phyloP scores from a whole-genome alignment of 2,329 filamentous ascomycete species.

The Falciphora oryzae region DNA sequence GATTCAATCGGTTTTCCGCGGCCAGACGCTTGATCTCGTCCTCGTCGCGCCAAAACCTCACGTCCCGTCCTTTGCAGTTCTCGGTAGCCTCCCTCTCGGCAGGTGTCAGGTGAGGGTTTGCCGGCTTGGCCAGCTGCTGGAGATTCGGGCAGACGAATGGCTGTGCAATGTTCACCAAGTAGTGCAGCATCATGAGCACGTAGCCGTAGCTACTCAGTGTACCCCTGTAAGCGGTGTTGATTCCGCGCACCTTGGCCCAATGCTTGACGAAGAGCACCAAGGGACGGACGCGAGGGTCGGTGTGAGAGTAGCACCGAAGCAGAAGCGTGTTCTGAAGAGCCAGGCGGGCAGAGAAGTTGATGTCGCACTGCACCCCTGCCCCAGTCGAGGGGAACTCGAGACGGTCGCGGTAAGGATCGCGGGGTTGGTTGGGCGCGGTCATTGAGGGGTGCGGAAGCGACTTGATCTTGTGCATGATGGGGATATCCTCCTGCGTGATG shows the following conservation, averaged over 20 bases:
- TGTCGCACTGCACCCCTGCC: slow-evolving; percentile 81
- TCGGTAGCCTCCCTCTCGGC: slow-evolving; percentile 33
- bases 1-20: slow-evolving; percentile 50
- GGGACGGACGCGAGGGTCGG: slow-evolving; percentile 69
- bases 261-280: slow-evolving; percentile 84
- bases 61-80: slow-evolving; percentile 58
- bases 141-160: slow-evolving; percentile 84
- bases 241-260: slow-evolving; percentile 80
- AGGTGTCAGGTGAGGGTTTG: slow-evolving; percentile 30
- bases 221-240: slow-evolving; percentile 82
- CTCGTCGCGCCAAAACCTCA: slow-evolving; percentile 76
- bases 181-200: slow-evolving; percentile 87
- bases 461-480: slow-evolving; percentile 37
- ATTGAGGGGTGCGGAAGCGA: slow-evolving; percentile 43
- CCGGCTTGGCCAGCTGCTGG: slow-evolving; percentile 50
- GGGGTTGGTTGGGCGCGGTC: slow-evolving; percentile 43
- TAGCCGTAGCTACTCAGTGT: slow-evolving; percentile 88
- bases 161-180: slow-evolving; percentile 72
- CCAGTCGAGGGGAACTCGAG: slow-evolving; percentile 74
- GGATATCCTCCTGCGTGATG: slow-evolving; percentile 25
- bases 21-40: slow-evolving; percentile 60
- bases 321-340: slow-evolving; percentile 79
- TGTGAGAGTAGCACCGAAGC: slow-evolving; percentile 75
- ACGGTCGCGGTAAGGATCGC: slow-evolving; percentile 48
- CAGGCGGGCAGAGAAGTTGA: slow-evolving; percentile 84